These are phyloP conservation scores for Claviceps citrina DNA, from an alignment of 2,329 filamentous ascomycete species.

Conservation along the genomic window DNA sequence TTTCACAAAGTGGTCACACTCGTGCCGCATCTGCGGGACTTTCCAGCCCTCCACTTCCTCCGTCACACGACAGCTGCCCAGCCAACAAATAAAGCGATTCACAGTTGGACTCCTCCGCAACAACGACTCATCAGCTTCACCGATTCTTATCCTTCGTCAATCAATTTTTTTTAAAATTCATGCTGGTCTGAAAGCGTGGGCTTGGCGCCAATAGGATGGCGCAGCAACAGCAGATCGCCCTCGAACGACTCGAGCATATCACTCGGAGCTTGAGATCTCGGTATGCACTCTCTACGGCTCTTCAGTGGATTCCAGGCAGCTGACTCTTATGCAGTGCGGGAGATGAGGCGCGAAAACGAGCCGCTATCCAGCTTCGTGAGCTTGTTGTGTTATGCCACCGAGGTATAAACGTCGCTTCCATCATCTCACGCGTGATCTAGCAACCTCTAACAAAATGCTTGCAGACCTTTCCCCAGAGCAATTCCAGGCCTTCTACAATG, in stretches of 20 bases:
- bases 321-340: conserved; percentile 12
- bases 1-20: conserved; percentile 1
- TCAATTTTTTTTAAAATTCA: too few relatives aligned
- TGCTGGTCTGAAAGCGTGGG: conserved; percentile 13
- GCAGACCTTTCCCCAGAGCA: conserved; percentile 64
- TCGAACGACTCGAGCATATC: conserved; percentile 39
- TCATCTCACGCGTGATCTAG: neutral
- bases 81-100: neutral
- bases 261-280: conserved; percentile 40
- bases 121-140: too few relatives aligned
- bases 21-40: conserved; percentile 5
- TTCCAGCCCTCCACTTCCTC: conserved; percentile 3
- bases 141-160: too few relatives aligned
- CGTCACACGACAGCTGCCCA: neutral
- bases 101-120: neutral
- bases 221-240: conserved; percentile 35
- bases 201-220: conserved; percentile 20
- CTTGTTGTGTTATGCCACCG: conserved; percentile 39
- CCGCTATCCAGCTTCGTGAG: conserved; percentile 38
- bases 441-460: neutral
- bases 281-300: conserved; percentile 19
- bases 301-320: conserved; percentile 7
- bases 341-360: conserved; percentile 38
- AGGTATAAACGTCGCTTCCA: conserved; percentile 23
- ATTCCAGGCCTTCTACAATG: conserved; percentile 47